A percentile compares a stretch with the other conserved stretches of the same genome.
phyloP scores from a whole-genome alignment of 1,284 basidiomycete species.

The Melanopsichium pennsylvanicum region DNA sequence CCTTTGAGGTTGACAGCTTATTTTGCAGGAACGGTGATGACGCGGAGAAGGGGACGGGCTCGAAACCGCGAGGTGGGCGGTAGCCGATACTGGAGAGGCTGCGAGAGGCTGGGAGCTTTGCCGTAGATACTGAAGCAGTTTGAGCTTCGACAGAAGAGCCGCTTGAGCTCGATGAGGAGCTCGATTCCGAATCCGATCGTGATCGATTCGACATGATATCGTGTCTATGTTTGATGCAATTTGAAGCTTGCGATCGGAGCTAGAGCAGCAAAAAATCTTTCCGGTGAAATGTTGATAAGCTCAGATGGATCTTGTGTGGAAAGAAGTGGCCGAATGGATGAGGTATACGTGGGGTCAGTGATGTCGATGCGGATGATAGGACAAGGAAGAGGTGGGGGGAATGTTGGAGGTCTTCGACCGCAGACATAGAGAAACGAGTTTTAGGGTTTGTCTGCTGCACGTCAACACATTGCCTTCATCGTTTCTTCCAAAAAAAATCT shows the following conservation, averaged over 20 bases:
- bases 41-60: conserved; percentile 20
- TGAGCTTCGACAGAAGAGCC: conserved; percentile 29
- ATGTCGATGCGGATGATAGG: too few species aligned
- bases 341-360: too few species aligned
- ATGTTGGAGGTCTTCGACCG: background rate
- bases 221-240: background rate
- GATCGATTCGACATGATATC: conserved; percentile 23
- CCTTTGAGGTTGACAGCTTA: conserved; percentile 15
- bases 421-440: background rate
- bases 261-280: too few species aligned
- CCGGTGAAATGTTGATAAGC: too few species aligned
- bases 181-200: conserved; percentile 35
- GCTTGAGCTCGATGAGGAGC: conserved; percentile 37
- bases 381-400: too few species aligned
- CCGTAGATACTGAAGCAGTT: conserved; percentile 22
- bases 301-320: too few species aligned
- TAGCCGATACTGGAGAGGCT: conserved; percentile 39
- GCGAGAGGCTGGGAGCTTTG: conserved; percentile 22
- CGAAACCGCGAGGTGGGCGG: conserved; percentile 39
- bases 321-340: too few species aligned
- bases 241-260: too few species aligned
- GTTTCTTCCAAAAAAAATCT: conserved; percentile 24
- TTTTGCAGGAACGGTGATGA: conserved; percentile 18
- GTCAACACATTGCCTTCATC: background rate
- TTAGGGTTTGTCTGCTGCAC: conserved; percentile 3